Evolutionary conservation across 2,329 filamentous ascomycete genomes (phyloP).

Genomic region (Pseudogymnoascus sp.): DNA sequence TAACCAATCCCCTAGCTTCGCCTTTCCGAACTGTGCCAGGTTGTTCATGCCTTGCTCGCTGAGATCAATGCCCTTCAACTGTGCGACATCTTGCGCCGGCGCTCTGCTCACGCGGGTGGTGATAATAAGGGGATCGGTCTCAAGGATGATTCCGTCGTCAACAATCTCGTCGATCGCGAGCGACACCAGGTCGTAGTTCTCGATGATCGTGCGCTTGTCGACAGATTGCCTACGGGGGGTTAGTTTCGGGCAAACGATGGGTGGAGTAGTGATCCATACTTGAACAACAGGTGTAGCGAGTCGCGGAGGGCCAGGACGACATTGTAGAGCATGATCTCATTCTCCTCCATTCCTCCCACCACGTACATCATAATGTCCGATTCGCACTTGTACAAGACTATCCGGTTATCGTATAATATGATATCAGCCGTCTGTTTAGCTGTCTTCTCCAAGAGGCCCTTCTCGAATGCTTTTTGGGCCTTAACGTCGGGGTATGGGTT

Average conservation of each 20-base stretch:
- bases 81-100: constrained; percentile 77
- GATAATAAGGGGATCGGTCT: constrained; percentile 93
- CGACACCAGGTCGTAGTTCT: constrained; percentile 96
- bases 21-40: constrained; percentile 86
- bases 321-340: constrained; percentile 94
- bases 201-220: constrained; percentile 94
- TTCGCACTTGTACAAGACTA: constrained; percentile 97
- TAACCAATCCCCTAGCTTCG: constrained; percentile 83
- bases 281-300: constrained; percentile 82
- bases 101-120: constrained; percentile 88
- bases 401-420: constrained; percentile 92
- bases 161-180: constrained; percentile 93
- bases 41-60: constrained; percentile 95
- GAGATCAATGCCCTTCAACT: constrained; percentile 88
- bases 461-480: constrained; percentile 94
- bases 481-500: constrained; percentile 82
- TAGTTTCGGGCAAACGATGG: background rate
- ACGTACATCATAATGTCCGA: constrained; percentile 96
- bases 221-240: constrained; percentile 66
- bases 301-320: constrained; percentile 87
- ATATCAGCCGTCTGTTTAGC: constrained; percentile 93
- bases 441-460: constrained; percentile 91
- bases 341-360: constrained; percentile 85
- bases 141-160: constrained; percentile 91
- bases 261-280: constrained; percentile 48